These are phyloP conservation scores for Russula compacta DNA, from an alignment of 768 basidiomycete genomes.

Conservation along the genomic window DNA sequence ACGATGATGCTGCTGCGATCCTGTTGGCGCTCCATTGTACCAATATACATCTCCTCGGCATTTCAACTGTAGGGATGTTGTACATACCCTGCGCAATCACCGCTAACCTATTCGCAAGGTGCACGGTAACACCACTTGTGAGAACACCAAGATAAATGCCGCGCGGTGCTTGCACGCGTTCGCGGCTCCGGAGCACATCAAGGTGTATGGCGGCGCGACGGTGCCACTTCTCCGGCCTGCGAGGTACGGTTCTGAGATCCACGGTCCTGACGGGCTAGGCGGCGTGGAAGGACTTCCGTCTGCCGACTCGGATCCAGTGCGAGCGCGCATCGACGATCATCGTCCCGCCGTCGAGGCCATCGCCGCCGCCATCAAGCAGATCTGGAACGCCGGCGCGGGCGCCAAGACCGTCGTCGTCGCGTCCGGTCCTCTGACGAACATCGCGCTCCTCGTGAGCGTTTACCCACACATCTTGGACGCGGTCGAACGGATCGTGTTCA, in stretches of 20 bases:
- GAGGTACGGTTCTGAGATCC: slow-evolving; percentile 67
- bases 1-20: slow-evolving; percentile 84
- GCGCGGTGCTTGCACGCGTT: slow-evolving; percentile 71
- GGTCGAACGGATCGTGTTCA: slow-evolving; percentile 69
- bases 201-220: slow-evolving; percentile 59
- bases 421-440: slow-evolving; percentile 80
- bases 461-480: slow-evolving; percentile 43
- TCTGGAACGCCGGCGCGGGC: slow-evolving; percentile 52
- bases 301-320: slow-evolving; percentile 39
- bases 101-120: slow-evolving; percentile 36
- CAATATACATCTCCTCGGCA: slow-evolving; percentile 60
- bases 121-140: slow-evolving; percentile 65
- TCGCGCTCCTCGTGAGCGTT: slow-evolving; percentile 35
- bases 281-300: slow-evolving; percentile 72
- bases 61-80: slow-evolving; percentile 61
- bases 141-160: slow-evolving; percentile 62
- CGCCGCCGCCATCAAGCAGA: slow-evolving; percentile 40
- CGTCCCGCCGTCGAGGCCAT: slow-evolving; percentile 65
- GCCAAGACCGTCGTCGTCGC: slow-evolving; percentile 61
- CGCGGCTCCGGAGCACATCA: slow-evolving; percentile 47
- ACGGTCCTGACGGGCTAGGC: slow-evolving; percentile 74
- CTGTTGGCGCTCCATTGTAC: slow-evolving; percentile 62
- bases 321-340: slow-evolving; percentile 38
- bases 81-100: background rate
- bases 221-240: slow-evolving; percentile 58